Conservation (phyloP, 208 protist genomes). For the Sergeia podlipaevii region DNA sequence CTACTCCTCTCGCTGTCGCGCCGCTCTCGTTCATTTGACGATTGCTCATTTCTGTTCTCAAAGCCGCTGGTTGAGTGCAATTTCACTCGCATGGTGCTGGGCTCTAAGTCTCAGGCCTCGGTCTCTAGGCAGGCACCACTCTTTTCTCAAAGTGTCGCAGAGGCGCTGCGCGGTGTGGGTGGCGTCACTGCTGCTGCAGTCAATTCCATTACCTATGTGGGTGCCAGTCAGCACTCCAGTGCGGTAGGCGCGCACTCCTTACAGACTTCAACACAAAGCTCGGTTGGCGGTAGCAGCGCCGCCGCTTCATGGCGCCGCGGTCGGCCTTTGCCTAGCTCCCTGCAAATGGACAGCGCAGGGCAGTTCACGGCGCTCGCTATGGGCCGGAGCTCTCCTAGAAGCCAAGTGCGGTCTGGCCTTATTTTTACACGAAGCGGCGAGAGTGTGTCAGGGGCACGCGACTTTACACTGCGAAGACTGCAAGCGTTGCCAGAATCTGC, state of each 20-base stretch:
- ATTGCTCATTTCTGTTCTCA: slow-evolving; percentile 5
- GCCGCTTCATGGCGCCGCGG: background rate
- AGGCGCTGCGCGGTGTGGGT: background rate
- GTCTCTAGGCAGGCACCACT: background rate
- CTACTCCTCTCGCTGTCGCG: slow-evolving; percentile 37
- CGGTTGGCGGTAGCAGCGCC: background rate
- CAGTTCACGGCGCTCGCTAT: too few relatives aligned
- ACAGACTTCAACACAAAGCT: background rate
- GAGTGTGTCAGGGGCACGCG: background rate
- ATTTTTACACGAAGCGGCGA: slow-evolving; percentile 6
- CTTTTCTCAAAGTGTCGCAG: slow-evolving; percentile 9
- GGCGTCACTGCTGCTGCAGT: background rate
- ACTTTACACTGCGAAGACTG: slow-evolving; percentile 8
- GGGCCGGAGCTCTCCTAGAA: too few relatives aligned
- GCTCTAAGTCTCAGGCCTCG: background rate
- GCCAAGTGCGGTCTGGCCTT: slow-evolving; percentile 7
- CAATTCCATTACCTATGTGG: slow-evolving; percentile 5
- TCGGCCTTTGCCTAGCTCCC: too few relatives aligned
- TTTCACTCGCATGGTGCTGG: slow-evolving; percentile 1
- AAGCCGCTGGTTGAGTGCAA: slow-evolving; percentile 17
- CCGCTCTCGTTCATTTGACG: slow-evolving; percentile 10
- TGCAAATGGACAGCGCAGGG: too few relatives aligned
- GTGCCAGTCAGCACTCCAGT: slow-evolving; percentile 9
- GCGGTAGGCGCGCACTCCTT: background rate
- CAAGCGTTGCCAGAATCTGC: slow-evolving; percentile 4